phyloP scores from a whole-genome alignment of 2,329 filamentous ascomycete species.

The Trichoderma guizhouense region DNA sequence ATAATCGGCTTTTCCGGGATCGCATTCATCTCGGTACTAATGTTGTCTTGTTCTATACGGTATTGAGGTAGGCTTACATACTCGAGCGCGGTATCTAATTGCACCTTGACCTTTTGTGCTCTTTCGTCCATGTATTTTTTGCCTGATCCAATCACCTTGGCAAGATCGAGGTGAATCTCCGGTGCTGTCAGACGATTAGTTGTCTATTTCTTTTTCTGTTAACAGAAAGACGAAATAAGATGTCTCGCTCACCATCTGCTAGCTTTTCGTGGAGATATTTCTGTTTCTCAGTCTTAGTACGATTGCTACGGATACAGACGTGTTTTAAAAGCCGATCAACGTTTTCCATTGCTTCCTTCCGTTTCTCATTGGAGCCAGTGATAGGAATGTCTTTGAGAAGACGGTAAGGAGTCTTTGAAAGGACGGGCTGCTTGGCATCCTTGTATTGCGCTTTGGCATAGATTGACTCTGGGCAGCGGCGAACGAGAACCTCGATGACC shows the following conservation, averaged over 20 bases:
- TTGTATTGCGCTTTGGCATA: background rate
- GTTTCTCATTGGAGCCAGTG: background rate
- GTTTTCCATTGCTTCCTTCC: background rate
- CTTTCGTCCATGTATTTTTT: background rate
- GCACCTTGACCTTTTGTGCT: background rate
- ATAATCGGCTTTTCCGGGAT: too few species aligned
- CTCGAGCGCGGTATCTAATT: background rate
- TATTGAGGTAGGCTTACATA: too few species aligned
- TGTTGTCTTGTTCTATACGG: too few species aligned
- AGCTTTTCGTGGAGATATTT: too few species aligned
- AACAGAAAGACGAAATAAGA: too few species aligned
- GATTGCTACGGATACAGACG: background rate
- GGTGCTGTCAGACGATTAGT: background rate
- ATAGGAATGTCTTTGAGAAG: background rate
- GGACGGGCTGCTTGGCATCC: background rate
- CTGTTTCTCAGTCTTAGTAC: too few species aligned
- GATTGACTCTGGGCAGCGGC: background rate
- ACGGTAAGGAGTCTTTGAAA: background rate
- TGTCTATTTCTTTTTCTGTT: too few species aligned
- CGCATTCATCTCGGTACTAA: too few species aligned
- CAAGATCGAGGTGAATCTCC: background rate
- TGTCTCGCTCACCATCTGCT: too few species aligned
- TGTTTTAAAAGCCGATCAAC: background rate
- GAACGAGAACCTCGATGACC: background rate
- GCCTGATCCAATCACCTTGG: background rate